Evolutionary conservation across 2,329 filamentous ascomycete genomes (phyloP).

Genomic region (Biscogniauxia marginata): DNA sequence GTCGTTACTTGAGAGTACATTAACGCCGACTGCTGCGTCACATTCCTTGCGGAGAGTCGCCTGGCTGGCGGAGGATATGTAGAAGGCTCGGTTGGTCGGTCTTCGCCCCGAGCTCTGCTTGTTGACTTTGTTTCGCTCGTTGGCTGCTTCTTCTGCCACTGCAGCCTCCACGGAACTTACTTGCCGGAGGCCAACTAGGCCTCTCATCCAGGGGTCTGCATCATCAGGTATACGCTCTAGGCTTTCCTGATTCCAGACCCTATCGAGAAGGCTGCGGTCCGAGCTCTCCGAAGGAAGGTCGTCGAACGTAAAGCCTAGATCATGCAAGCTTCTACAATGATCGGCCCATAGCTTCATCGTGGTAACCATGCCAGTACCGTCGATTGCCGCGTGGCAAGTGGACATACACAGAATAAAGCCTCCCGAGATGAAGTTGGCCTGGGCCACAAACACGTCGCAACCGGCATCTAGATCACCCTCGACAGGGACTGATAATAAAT

Average conservation of each 20-base stretch:
- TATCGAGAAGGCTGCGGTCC: slow-evolving; percentile 6
- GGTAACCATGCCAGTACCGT: slow-evolving; percentile 4
- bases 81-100: slow-evolving; percentile 11
- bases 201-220: background rate
- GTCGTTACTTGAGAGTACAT: slow-evolving; percentile 15
- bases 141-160: background rate
- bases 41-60: background rate
- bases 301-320: background rate
- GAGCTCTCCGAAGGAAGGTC: background rate
- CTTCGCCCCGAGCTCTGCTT: background rate
- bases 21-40: background rate
- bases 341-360: slow-evolving; percentile 11
- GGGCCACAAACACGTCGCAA: slow-evolving; percentile 17
- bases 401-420: slow-evolving; percentile 12
- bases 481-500: slow-evolving; percentile 4
- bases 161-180: too few species aligned
- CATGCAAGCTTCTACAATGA: slow-evolving; percentile 3
- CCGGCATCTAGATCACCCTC: slow-evolving; percentile 5
- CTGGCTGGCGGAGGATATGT: slow-evolving; percentile 7
- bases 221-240: background rate
- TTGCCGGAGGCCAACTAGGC: background rate
- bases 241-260: slow-evolving; percentile 8
- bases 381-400: slow-evolving; percentile 5
- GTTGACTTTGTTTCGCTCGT: background rate
- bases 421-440: slow-evolving; percentile 20